Percentiles rank a stretch among this genome's conserved stretches.
Evolutionary conservation across 2,329 filamentous ascomycete species (phyloP).

Genomic region (Penicillium hordei): DNA sequence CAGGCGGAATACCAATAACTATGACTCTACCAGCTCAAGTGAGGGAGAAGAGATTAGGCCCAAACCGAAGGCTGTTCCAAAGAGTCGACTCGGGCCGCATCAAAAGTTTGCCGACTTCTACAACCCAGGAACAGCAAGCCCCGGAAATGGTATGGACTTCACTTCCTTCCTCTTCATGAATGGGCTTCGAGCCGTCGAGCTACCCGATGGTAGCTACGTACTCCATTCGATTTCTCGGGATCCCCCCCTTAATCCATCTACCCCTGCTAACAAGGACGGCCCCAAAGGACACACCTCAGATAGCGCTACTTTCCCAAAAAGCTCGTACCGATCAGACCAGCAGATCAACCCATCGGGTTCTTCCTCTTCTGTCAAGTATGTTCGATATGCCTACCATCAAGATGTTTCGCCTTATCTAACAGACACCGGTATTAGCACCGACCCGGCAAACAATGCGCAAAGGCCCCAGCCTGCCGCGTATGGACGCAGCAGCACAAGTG

Average conservation of each 20-base stretch:
- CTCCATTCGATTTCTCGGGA: neutral
- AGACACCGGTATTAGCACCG: conserved; percentile 2
- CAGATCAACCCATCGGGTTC: conserved; percentile 11
- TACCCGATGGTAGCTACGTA: neutral
- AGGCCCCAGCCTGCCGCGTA: conserved; percentile 20
- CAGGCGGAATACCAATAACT: conserved; percentile 32
- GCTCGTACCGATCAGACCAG: conserved; percentile 12
- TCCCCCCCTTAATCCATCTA: conserved; percentile 6
- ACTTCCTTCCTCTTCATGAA: conserved; percentile 7
- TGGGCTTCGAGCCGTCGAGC: neutral
- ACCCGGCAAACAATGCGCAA: neutral
- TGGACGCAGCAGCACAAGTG: conserved; percentile 37
- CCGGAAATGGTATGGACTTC: conserved; percentile 35
- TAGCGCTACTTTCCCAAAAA: conserved; percentile 28
- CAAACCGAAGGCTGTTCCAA: conserved; percentile 45
- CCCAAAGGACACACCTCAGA: conserved; percentile 36
- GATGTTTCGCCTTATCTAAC: neutral
- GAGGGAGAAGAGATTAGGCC: conserved; percentile 35
- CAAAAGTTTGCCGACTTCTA: conserved; percentile 33
- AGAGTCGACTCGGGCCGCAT: conserved; percentile 37
- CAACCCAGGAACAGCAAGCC: conserved; percentile 21
- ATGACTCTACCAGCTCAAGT: conserved; percentile 42
- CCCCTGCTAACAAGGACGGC: conserved; percentile 27
- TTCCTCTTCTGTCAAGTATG: conserved; percentile 21
- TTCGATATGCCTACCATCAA: neutral